Conservation (phyloP, 768 basidiomycete genomes). For the Leccinum variicolor region DNA sequence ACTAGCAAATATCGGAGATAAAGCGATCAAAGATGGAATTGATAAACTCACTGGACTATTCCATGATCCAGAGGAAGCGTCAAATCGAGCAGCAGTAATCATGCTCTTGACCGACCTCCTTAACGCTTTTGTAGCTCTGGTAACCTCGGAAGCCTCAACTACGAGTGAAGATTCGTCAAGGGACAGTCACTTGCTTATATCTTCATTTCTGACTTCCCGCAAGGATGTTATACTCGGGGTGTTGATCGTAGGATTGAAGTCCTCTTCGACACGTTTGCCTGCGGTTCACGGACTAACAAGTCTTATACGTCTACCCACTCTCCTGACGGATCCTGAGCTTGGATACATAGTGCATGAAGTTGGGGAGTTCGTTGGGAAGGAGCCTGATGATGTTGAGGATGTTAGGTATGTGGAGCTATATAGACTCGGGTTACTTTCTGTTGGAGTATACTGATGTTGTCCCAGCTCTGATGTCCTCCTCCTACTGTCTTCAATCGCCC, state of each 20-base stretch:
- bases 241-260: conserved; percentile 56
- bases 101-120: conserved; percentile 66
- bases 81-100: conserved; percentile 64
- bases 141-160: neutral
- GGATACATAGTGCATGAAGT: conserved; percentile 75
- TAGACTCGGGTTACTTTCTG: neutral
- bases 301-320: conserved; percentile 57
- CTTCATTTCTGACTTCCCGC: conserved; percentile 48
- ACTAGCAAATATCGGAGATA: conserved; percentile 65
- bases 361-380: conserved; percentile 57
- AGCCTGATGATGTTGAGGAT: conserved; percentile 52
- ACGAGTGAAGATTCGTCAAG: conserved; percentile 28
- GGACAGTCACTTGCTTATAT: conserved; percentile 13
- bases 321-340: conserved; percentile 71
- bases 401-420: conserved; percentile 37
- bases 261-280: conserved; percentile 46
- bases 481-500: conserved; percentile 61
- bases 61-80: conserved; percentile 63
- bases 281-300: conserved; percentile 66
- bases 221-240: conserved; percentile 77
- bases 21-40: conserved; percentile 63
- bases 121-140: conserved; percentile 33
- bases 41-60: conserved; percentile 79
- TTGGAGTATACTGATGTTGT: neutral
- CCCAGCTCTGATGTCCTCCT: conserved; percentile 57